phyloP scores from a whole-genome alignment of 1,284 basidiomycete genomes.

The Cryptococcus sp. region DNA sequence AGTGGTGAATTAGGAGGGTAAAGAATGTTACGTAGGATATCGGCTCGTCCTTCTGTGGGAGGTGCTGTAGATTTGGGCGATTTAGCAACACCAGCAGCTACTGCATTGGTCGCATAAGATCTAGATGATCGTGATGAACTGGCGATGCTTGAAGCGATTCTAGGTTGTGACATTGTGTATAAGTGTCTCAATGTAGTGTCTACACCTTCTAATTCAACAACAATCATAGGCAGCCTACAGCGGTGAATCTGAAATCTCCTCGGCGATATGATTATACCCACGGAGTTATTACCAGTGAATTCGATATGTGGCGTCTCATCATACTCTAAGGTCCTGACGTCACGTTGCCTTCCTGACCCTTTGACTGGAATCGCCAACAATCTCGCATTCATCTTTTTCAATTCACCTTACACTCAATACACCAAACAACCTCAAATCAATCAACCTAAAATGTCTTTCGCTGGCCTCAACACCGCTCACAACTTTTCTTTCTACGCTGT shows the following conservation, averaged over 20 bases:
- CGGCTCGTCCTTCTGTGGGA: conserved; percentile 42
- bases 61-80: not conserved
- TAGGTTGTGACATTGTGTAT: not conserved
- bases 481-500: conserved; percentile 26
- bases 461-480: conserved; percentile 12
- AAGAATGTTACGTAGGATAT: conserved; percentile 68
- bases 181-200: not conserved
- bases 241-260: not conserved
- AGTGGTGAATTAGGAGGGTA: conserved; percentile 64
- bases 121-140: not conserved
- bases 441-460: conserved; percentile 12
- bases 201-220: too few relatives aligned
- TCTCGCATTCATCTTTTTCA: not conserved
- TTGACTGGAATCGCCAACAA: not conserved
- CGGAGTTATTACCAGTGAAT: not conserved
- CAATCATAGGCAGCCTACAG: not conserved
- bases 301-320: not conserved
- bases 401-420: not conserved
- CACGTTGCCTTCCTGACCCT: too few relatives aligned
- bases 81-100: not conserved
- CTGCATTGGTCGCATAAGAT: not conserved
- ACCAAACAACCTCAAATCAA: not conserved
- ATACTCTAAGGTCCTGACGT: too few relatives aligned
- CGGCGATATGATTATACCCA: not conserved
- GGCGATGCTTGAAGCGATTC: not conserved